A percentile compares a stretch with the other conserved stretches of the same genome.
phyloP scores from a whole-genome alignment of 2,329 filamentous ascomycete species.

The Dothidotthia symphoricarpi region DNA sequence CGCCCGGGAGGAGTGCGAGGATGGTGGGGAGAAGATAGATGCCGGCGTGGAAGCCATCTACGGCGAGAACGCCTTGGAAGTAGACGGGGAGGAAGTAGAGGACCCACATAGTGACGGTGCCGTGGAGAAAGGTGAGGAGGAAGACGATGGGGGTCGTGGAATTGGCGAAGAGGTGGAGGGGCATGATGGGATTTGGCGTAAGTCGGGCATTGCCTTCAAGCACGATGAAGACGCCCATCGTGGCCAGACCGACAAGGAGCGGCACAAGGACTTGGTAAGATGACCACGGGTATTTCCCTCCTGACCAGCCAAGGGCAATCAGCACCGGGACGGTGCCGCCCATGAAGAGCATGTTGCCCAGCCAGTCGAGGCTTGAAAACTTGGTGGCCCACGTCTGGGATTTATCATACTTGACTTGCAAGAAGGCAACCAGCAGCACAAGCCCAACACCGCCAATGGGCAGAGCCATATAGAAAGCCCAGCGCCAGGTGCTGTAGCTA shows the following conservation, averaged over 20 bases:
- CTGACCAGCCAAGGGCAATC: constrained; percentile 46
- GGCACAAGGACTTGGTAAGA: constrained; percentile 41
- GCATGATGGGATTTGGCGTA: constrained; percentile 34
- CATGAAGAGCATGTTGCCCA: constrained; percentile 46
- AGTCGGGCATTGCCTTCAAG: constrained; percentile 36
- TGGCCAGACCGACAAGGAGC: constrained; percentile 43
- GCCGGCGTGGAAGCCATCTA: constrained; percentile 36
- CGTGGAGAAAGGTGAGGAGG: constrained; percentile 41
- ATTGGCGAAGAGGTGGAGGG: constrained; percentile 43
- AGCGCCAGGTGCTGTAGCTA: constrained; percentile 41
- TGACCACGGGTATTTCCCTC: constrained; percentile 43
- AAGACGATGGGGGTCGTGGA: constrained; percentile 36
- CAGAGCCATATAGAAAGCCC: constrained; percentile 43
- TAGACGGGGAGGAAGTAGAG: constrained; percentile 49
- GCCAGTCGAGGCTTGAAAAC: constrained; percentile 36
- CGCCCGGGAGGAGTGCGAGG: constrained; percentile 8
- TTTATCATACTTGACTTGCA: constrained; percentile 42
- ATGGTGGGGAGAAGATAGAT: constrained; percentile 33
- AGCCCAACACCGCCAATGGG: constrained; percentile 24
- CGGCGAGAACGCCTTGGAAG: constrained; percentile 45
- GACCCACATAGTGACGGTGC: constrained; percentile 39
- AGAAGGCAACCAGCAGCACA: constrained; percentile 20
- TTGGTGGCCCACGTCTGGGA: neutral
- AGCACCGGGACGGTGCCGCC: constrained; percentile 39
- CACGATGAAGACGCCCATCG: constrained; percentile 37